Evolutionary conservation across 345 rosid species (phyloP).

Genomic region (Angophora floribunda): DNA sequence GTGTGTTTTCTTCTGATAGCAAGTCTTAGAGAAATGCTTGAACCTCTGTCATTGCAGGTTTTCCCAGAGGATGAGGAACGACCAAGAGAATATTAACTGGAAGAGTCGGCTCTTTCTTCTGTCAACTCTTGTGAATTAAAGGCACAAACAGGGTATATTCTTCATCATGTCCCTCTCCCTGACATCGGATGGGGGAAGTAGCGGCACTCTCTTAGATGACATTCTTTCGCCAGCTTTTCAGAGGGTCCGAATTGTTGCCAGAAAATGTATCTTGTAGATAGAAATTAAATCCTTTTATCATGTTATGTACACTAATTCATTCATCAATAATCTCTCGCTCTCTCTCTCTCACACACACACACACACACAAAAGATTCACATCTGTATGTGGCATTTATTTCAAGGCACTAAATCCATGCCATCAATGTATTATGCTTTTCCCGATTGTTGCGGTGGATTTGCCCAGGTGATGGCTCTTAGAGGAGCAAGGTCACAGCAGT

Average conservation of each 20-base stretch:
- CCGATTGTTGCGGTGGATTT: neutral
- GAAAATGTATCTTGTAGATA: neutral
- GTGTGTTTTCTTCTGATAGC: neutral
- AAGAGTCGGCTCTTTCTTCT: neutral
- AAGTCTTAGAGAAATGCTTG: neutral
- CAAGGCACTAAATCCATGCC: neutral
- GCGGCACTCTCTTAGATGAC: neutral
- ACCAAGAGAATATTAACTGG: neutral
- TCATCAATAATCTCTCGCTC: neutral
- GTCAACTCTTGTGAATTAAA: neutral
- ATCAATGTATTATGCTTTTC: neutral
- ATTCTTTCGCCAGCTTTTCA: neutral
- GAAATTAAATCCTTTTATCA: neutral
- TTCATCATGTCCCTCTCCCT: neutral
- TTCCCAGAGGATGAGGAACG: neutral
- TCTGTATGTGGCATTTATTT: neutral
- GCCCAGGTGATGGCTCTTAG: neutral
- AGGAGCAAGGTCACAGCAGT: neutral
- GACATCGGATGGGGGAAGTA: neutral
- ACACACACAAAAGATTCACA: neutral
- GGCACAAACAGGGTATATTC: neutral
- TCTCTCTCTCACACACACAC: neutral
- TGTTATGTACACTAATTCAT: neutral
- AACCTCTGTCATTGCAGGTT: neutral
- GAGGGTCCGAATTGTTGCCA: neutral